These are phyloP conservation scores for Hypomontagnella submonticulosa DNA, from an alignment of 495 filamentous ascomycete genomes.

Conservation along the genomic window DNA sequence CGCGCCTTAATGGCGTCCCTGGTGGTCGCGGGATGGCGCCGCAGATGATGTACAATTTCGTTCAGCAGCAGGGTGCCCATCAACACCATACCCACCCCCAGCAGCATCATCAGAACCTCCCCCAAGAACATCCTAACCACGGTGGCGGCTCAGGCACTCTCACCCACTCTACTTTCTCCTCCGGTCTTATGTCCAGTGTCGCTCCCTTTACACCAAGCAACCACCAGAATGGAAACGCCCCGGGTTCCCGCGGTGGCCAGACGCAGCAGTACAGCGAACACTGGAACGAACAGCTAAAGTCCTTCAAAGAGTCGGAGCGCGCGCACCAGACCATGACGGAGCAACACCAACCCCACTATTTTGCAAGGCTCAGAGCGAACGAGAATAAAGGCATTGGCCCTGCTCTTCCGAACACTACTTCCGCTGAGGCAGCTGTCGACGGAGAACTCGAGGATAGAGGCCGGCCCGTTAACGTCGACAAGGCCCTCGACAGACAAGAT, in stretches of 20 bases:
- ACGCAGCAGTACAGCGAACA: slow-evolving; percentile 75
- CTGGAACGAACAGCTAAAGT: slow-evolving; percentile 87
- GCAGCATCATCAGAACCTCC: slow-evolving; percentile 76
- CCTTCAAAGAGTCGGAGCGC: slow-evolving; percentile 76
- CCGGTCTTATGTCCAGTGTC: slow-evolving; percentile 74
- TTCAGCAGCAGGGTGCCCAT: slow-evolving; percentile 69
- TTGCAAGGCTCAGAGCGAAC: slow-evolving; percentile 62
- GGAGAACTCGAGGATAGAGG: slow-evolving; percentile 73
- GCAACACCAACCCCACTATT: slow-evolving; percentile 64
- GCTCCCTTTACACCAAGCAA: slow-evolving; percentile 80
- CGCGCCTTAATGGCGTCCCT: slow-evolving; percentile 68
- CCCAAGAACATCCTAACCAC: slow-evolving; percentile 77
- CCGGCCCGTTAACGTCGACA: slow-evolving; percentile 65
- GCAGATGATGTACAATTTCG: slow-evolving; percentile 74
- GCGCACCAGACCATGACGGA: slow-evolving; percentile 74
- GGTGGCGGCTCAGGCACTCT: slow-evolving; percentile 63
- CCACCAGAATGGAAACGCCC: slow-evolving; percentile 78
- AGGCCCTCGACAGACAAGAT: slow-evolving; percentile 73
- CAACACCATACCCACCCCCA: slow-evolving; percentile 76
- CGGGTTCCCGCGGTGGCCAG: slow-evolving; percentile 55
- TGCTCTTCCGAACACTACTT: slow-evolving; percentile 42
- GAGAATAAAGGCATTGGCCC: slow-evolving; percentile 69
- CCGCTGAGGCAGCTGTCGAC: slow-evolving; percentile 60
- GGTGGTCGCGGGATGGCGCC: slow-evolving; percentile 62
- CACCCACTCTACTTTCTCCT: slow-evolving; percentile 85